These are phyloP conservation scores for Craspedostauros australis DNA, from an alignment of 108 stramenopile species.

Conservation along the genomic window DNA sequence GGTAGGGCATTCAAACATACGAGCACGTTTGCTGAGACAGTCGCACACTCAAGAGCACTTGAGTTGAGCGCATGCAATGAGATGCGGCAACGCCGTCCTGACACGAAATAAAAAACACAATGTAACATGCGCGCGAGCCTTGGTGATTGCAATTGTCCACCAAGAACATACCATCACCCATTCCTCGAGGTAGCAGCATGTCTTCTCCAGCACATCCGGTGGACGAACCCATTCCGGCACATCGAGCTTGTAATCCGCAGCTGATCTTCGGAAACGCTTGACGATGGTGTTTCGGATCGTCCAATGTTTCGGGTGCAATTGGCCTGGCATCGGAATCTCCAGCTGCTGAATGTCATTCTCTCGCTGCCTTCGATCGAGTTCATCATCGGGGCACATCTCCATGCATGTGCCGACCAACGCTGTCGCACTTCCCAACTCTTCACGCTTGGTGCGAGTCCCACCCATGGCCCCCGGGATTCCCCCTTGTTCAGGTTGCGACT, in stretches of 20 bases:
- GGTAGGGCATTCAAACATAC: too few species aligned
- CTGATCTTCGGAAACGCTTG: constrained; percentile 81
- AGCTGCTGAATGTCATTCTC: constrained; percentile 82
- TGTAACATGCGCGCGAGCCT: too few species aligned
- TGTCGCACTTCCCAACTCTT: constrained; percentile 45
- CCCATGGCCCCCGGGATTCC: neutral
- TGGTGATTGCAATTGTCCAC: too few species aligned
- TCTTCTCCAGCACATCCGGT: constrained; percentile 69
- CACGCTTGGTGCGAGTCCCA: constrained; percentile 4
- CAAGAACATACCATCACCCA: constrained; percentile 88
- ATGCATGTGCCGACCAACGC: constrained; percentile 66
- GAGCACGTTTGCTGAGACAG: too few species aligned
- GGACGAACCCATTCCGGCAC: constrained; percentile 84
- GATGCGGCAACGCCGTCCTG: too few species aligned
- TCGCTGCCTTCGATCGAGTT: constrained; percentile 60
- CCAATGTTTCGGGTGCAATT: constrained; percentile 69
- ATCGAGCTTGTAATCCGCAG: constrained; percentile 85
- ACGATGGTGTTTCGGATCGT: constrained; percentile 74
- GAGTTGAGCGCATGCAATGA: too few species aligned
- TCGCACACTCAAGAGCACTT: too few species aligned
- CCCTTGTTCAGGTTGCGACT: too few species aligned
- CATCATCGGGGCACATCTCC: constrained; percentile 82
- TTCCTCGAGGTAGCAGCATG: constrained; percentile 77
- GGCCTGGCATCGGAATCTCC: constrained; percentile 68
- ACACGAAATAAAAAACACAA: too few species aligned